These are phyloP conservation scores for Onygenales sp. DNA, from an alignment of 2,329 filamentous ascomycete genomes.

Conservation along the genomic window DNA sequence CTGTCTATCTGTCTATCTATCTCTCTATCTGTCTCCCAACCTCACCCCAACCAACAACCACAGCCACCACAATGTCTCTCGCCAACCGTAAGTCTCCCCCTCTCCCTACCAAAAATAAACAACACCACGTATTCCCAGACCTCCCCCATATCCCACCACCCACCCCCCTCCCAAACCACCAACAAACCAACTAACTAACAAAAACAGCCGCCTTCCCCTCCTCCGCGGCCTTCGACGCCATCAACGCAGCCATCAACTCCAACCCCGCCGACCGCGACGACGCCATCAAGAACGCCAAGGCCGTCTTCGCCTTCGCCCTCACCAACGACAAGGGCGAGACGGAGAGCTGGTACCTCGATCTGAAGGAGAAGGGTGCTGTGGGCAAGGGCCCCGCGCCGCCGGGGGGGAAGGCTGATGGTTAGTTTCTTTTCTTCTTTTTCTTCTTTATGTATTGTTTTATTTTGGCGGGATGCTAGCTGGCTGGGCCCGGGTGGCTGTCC, in stretches of 20 bases:
- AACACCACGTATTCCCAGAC: neutral
- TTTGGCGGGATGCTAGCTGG: too few relatives aligned
- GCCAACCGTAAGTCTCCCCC: constrained; percentile 52
- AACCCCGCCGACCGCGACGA: constrained; percentile 69
- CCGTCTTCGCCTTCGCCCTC: constrained; percentile 81
- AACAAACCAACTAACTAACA: neutral
- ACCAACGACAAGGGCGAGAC: constrained; percentile 78
- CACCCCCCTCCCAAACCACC: neutral
- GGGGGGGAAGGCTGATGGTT: constrained; percentile 75
- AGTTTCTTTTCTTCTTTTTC: too few relatives aligned
- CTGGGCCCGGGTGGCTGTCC: too few relatives aligned
- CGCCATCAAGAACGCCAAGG: constrained; percentile 79
- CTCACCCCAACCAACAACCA: constrained; percentile 1
- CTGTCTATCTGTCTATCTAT: too few relatives aligned
- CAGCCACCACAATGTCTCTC: constrained; percentile 53
- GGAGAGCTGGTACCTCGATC: constrained; percentile 87
- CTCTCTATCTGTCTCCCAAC: constrained; percentile 5
- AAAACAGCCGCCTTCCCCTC: constrained; percentile 69
- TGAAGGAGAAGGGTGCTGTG: constrained; percentile 81
- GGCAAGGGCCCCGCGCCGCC: constrained; percentile 59
- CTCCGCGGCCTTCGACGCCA: constrained; percentile 83
- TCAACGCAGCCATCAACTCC: constrained; percentile 60
- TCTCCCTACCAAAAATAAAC: neutral
- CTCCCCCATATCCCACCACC: neutral
- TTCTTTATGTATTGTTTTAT: too few relatives aligned